Conservation (phyloP, 176 grass and related monocot genomes). For the Lolium multiflorum region DNA sequence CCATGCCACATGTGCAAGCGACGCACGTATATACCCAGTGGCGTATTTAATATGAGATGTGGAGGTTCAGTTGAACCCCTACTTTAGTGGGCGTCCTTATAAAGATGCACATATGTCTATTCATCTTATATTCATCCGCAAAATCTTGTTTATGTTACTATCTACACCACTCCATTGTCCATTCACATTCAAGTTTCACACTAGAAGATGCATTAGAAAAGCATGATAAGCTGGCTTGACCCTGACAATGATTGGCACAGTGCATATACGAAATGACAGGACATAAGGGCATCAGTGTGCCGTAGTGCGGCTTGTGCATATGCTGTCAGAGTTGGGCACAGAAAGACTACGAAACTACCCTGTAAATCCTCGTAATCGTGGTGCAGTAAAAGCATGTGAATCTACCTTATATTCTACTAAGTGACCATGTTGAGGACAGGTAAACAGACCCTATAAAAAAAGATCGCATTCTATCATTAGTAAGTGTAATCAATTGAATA, state of each 20-base stretch:
- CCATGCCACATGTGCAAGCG: constrained; percentile 7
- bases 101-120: background rate
- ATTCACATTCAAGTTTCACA: constrained; percentile 8
- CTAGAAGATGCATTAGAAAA: constrained; percentile 27
- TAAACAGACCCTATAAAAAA: constrained; percentile 9
- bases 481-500: background rate
- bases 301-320: too few species aligned
- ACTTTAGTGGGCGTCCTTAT: background rate
- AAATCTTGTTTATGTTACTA: background rate
- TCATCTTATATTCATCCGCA: background rate
- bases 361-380: background rate
- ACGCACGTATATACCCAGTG: background rate
- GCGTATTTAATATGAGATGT: background rate
- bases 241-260: constrained; percentile 13
- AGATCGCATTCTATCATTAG: background rate
- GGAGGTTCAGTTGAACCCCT: background rate
- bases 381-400: background rate
- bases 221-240: constrained; percentile 5
- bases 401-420: constrained; percentile 23
- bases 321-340: constrained; percentile 12
- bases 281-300: constrained; percentile 16
- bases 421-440: constrained; percentile 12
- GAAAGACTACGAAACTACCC: constrained; percentile 20
- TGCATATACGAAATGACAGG: background rate
- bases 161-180: constrained; percentile 4